A percentile compares a stretch with the other conserved stretches of the same genome.
phyloP scores from a whole-genome alignment of 2,329 filamentous ascomycete genomes.

The Botrytis sinoallii region DNA sequence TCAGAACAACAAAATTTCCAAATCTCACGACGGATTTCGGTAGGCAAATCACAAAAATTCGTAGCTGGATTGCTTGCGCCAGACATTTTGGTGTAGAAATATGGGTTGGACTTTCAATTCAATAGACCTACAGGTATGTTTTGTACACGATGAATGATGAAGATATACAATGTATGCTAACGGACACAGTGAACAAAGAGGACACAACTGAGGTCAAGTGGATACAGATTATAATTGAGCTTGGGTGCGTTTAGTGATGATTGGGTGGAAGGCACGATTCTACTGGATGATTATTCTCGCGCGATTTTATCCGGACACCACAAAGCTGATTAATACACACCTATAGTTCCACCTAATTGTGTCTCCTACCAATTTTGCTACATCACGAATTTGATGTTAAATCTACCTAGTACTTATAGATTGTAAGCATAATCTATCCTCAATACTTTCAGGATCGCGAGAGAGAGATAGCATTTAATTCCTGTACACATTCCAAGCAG shows the following conservation, averaged over 20 bases:
- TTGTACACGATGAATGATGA: background rate
- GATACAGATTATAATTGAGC: background rate
- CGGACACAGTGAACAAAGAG: background rate
- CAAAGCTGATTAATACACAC: rapidly evolving
- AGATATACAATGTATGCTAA: background rate
- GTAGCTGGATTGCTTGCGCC: background rate
- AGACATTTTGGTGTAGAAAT: background rate
- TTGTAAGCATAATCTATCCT: background rate
- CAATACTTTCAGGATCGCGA: background rate
- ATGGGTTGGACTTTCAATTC: background rate
- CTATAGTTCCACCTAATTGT: background rate
- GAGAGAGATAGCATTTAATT: background rate
- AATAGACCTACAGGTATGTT: background rate
- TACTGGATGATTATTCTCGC: background rate
- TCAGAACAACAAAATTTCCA: background rate
- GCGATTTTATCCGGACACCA: background rate
- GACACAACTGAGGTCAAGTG: background rate
- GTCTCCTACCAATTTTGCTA: background rate
- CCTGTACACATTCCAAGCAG: background rate
- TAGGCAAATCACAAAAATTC: background rate
- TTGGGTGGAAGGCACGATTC: rapidly evolving
- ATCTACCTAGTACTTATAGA: background rate
- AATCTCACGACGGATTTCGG: background rate
- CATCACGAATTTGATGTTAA: background rate
- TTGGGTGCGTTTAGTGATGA: rapidly evolving